Evolutionary conservation across 495 filamentous ascomycete species (phyloP).

Genomic region (Podospora pseudopauciseta): DNA sequence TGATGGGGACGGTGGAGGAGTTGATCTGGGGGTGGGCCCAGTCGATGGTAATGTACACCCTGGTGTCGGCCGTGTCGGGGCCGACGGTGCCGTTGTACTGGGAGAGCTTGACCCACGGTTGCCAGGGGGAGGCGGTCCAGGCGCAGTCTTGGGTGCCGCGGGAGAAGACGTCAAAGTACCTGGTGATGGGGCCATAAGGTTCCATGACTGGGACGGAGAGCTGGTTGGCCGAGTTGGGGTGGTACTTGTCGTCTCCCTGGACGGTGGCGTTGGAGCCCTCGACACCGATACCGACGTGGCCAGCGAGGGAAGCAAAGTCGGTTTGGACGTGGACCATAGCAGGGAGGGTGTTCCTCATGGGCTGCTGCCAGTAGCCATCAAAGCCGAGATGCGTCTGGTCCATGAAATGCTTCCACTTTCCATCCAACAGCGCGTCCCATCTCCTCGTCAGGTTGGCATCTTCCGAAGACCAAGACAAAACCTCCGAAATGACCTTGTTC

Average conservation of each 20-base stretch:
- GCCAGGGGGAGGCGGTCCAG: conserved; percentile 51
- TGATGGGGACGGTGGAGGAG: conserved; percentile 47
- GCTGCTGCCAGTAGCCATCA: conserved; percentile 61
- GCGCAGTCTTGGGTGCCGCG: conserved; percentile 56
- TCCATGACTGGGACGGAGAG: conserved; percentile 57
- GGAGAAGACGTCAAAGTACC: conserved; percentile 67
- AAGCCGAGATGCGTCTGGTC: conserved; percentile 57
- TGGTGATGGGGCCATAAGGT: conserved; percentile 56
- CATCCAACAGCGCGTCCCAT: conserved; percentile 60
- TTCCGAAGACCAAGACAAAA: conserved; percentile 56
- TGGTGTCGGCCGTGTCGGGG: conserved; percentile 49
- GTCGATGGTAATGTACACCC: conserved; percentile 60
- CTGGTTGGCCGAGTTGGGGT: conserved; percentile 54
- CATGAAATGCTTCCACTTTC: conserved; percentile 74
- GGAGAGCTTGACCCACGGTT: conserved; percentile 57
- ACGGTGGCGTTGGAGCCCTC: conserved; percentile 62
- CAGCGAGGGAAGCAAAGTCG: conserved; percentile 53
- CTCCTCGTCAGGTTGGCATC: conserved; percentile 58
- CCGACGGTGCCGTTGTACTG: conserved; percentile 53
- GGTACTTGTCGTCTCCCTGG: conserved; percentile 64
- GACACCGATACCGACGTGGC: conserved; percentile 62
- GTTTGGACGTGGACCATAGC: conserved; percentile 57
- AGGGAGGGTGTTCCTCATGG: conserved; percentile 65
- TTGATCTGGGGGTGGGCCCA: conserved; percentile 51
- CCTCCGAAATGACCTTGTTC: conserved; percentile 57